A percentile compares a stretch with the other conserved stretches of the same genome.
phyloP scores from a whole-genome alignment of 495 filamentous ascomycete genomes.

The Annulohypoxylon nitens region DNA sequence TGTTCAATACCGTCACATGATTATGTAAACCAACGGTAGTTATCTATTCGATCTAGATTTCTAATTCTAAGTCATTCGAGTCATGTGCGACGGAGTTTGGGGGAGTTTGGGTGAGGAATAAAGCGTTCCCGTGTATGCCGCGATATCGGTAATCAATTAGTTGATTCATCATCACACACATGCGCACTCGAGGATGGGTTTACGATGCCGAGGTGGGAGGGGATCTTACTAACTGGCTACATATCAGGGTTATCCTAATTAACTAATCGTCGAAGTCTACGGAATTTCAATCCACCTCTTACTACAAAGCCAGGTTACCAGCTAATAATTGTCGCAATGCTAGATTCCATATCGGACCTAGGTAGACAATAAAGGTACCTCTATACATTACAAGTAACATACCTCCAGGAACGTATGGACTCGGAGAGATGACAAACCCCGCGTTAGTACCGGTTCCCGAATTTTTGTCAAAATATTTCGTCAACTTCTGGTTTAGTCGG shows the following conservation, averaged over 20 bases:
- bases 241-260: slow-evolving; percentile 5
- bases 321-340: not conserved
- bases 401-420: not conserved
- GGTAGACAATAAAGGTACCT: too few relatives aligned
- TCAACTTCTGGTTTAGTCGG: not conserved
- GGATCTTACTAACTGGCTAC: slow-evolving; percentile 30
- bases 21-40: slow-evolving; percentile 17
- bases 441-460: slow-evolving; percentile 36
- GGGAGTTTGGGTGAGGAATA: slow-evolving; percentile 10
- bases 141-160: slow-evolving; percentile 40
- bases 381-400: not conserved
- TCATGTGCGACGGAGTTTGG: slow-evolving; percentile 34
- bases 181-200: not conserved
- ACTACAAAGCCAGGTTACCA: not conserved
- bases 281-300: slow-evolving; percentile 13
- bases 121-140: slow-evolving; percentile 26
- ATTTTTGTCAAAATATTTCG: not conserved
- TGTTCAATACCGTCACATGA: slow-evolving; percentile 15
- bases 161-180: slow-evolving; percentile 34
- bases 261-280: slow-evolving; percentile 23
- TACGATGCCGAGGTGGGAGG: slow-evolving; percentile 37
- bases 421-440: slow-evolving; percentile 40
- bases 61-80: slow-evolving; percentile 25
- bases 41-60: slow-evolving; percentile 23
- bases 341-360: not conserved